These are phyloP conservation scores for Trametes cingulata DNA, from an alignment of 768 basidiomycete species.

Conservation along the genomic window DNA sequence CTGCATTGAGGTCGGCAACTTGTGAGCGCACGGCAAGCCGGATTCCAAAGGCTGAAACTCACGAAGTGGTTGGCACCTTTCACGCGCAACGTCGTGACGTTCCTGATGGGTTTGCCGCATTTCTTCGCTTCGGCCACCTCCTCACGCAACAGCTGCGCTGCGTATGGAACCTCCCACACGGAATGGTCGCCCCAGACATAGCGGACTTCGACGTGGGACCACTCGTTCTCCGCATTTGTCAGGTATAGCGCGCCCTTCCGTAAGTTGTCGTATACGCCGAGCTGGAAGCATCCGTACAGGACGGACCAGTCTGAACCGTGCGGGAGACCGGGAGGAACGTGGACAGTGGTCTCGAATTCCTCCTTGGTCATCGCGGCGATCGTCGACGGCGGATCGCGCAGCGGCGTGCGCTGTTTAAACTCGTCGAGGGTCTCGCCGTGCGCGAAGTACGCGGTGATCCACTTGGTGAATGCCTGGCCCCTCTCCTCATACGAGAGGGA, in stretches of 20 bases:
- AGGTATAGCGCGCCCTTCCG: background rate
- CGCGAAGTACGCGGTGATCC: conserved; percentile 7
- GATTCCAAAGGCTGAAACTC: background rate
- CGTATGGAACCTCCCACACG: conserved; percentile 7
- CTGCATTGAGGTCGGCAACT: background rate
- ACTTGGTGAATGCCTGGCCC: background rate
- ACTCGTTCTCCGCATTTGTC: background rate
- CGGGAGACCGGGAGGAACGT: background rate
- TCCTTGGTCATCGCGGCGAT: background rate
- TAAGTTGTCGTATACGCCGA: background rate
- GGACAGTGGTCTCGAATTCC: background rate
- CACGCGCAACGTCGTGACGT: background rate
- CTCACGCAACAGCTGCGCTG: background rate
- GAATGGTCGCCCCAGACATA: conserved; percentile 8
- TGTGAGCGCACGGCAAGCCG: background rate
- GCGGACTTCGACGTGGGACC: conserved; percentile 6
- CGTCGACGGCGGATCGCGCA: background rate
- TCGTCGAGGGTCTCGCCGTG: background rate
- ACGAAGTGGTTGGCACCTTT: conserved; percentile 11
- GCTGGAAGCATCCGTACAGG: background rate
- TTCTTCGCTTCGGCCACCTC: background rate
- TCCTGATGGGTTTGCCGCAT: background rate
- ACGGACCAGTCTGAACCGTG: conserved; percentile 7
- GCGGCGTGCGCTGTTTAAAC: background rate
- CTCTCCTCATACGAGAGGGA: conserved; percentile 8